These are phyloP conservation scores for Gelatoporia subvermispora DNA, from an alignment of 768 basidiomycete genomes.

Conservation along the genomic window DNA sequence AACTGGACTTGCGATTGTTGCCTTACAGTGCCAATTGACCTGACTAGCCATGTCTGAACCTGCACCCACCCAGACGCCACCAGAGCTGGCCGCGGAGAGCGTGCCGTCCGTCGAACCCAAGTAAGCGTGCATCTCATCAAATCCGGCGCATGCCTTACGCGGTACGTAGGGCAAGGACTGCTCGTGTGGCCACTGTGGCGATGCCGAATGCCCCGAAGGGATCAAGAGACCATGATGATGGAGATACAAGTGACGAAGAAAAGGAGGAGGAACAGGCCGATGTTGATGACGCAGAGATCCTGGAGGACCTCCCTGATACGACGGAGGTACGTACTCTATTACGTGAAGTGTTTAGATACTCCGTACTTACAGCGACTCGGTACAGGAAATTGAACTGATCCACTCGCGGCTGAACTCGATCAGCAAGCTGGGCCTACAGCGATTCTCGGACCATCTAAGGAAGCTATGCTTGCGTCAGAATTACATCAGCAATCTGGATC, in stretches of 20 bases:
- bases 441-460: slow-evolving; percentile 68
- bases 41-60: no score
- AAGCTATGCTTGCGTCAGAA: slow-evolving; percentile 86
- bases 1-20: no score
- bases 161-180: slow-evolving; percentile 18
- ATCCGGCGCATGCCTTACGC: no score
- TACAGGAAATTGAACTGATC: slow-evolving; percentile 81
- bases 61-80: no score
- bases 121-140: neutral
- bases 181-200: slow-evolving; percentile 40
- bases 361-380: slow-evolving; percentile 9
- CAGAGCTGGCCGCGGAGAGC: no score
- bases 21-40: no score
- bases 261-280: slow-evolving; percentile 30
- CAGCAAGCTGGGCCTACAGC: slow-evolving; percentile 57
- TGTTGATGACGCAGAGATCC: slow-evolving; percentile 44
- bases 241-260: slow-evolving; percentile 48
- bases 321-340: slow-evolving; percentile 55
- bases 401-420: slow-evolving; percentile 75
- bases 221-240: slow-evolving; percentile 22
- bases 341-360: neutral
- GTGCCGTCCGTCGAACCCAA: no score
- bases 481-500: slow-evolving; percentile 65
- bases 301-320: slow-evolving; percentile 78
- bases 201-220: neutral